Evolutionary conservation across 441 rosid species (phyloP), one percentile per base, ranked within the genome.

Genomic region (Gossypium aridum): DNA sequence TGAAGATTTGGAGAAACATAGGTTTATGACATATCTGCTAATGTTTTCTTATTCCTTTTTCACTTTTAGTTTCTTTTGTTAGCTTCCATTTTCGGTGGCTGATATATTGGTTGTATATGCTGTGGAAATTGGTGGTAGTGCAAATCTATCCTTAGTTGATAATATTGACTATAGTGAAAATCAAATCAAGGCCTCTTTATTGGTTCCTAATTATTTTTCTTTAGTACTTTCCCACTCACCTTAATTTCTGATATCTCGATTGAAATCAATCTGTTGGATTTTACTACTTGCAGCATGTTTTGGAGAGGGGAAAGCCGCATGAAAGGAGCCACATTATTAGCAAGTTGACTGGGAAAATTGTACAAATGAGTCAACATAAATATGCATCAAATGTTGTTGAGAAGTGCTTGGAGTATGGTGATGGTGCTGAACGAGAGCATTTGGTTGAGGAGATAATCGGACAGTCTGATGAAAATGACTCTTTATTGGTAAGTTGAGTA

Each of bases 381-480:
- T 87, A 85, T 23, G 89, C 91, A 0, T 87, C 91, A n/a, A 87
- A 87, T 60, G 91, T 85, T 76, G 80, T 85, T 63, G 91, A 87
- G 80, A 87, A 87, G 78, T 87, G 89, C 82, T 79, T 87, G 80
- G 87, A 81, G 79, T 64, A 85, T 16, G 87, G 87, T 14, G 84
- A 82, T 82, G 66, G 72, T 76, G 62, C 78, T 2, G 91, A 87
- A 79, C 82, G 81, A 67, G 89, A 87, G 75, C 74, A 76, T 28
- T 77, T 87, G 79, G 83, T 87, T 80, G 84, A 81, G 70, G 91
- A 87, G 87, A 83, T 87, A 73, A 80, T 87, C 68, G 89, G 89
- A 3, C 80, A 81, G 37, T 80, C 86, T 2, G 87, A 85, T 72
- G 86, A 78, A 78, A 87, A 78, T 82, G 86, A 87, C 64, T 83